These are phyloP conservation scores for Pulveroboletus sp. DNA, from an alignment of 768 basidiomycete species.

Conservation along the genomic window DNA sequence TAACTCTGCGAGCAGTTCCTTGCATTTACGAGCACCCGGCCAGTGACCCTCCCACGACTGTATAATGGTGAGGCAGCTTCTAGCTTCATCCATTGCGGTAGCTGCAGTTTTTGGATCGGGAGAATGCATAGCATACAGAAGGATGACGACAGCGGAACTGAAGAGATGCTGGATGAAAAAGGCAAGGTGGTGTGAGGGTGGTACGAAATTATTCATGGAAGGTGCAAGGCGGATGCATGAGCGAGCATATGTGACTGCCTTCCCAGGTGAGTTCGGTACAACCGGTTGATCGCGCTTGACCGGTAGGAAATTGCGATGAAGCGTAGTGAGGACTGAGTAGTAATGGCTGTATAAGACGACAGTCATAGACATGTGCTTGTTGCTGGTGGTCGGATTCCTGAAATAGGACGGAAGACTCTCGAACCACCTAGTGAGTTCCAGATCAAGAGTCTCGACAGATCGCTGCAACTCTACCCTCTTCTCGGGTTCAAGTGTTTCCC, in stretches of 20 bases:
- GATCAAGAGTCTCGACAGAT: constrained; percentile 74
- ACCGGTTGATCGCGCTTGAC: constrained; percentile 68
- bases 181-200: constrained; percentile 80
- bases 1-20: constrained; percentile 69
- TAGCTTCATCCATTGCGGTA: constrained; percentile 80
- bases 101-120: constrained; percentile 59
- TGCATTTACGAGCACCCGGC: constrained; percentile 87
- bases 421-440: constrained; percentile 77
- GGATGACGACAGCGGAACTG: constrained; percentile 81
- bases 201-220: constrained; percentile 79
- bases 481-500: constrained; percentile 68
- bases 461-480: constrained; percentile 72
- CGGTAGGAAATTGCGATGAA: constrained; percentile 85
- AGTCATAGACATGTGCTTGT: constrained; percentile 82
- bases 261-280: constrained; percentile 67
- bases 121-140: constrained; percentile 84
- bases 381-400: constrained; percentile 68
- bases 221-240: constrained; percentile 83
- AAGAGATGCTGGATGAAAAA: constrained; percentile 89
- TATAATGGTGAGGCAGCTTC: constrained; percentile 63
- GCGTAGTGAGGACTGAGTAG: constrained; percentile 81
- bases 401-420: constrained; percentile 70
- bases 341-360: constrained; percentile 86
- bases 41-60: constrained; percentile 82
- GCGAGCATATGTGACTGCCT: constrained; percentile 80